Base-by-base conservation (phyloP, 441 rosid genomes). In the Eruca vesicaria region DNA sequence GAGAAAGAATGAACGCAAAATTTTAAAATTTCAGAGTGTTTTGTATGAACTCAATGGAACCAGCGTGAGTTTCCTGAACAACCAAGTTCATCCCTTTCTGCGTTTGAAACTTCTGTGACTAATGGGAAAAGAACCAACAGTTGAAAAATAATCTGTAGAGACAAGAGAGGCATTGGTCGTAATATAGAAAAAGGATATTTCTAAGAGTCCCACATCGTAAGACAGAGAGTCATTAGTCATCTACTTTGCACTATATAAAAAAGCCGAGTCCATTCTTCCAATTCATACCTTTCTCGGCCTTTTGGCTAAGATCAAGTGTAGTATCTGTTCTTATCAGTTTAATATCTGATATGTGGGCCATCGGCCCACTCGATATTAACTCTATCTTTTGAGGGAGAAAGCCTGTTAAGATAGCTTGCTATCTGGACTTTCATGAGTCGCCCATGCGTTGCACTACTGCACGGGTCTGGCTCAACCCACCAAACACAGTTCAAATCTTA, bases 231-330 rank as follows among this genome's bases (percentile, higher is more conserved):
- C 21, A 16, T 48, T 48, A 16, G 55, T 48, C 21, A 16, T 16
- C 16, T 2, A 16, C 55, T 48, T 16, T 9, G 16, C 21, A 18
- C 5, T 48, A 48, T 48, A 48, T 16, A 48, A 16, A 48, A 3
- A 48, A 48, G 21, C 55, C 21, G 11, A 48, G 3, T n/a, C 55
- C 10, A 0, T 4, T 7, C 14, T 18, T 52, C 2, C 14, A 52
- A 52, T 0, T 74, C 63, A 74, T 75, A 73, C 78, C 86, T 87
- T 86, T 88, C 85, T 83, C 86, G 94, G 98, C 94, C 94, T 92
- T 89, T 89, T 84, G 98, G 97, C 97, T 90, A 92, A 90, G 94
- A 94, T 92, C 98, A 92, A 89, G 91, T 88, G 94, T 87, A 89
- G 91, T 90, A 89, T 89, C 86, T 89, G 94, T 86, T 90, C 86